A percentile compares a stretch with the other conserved stretches of the same genome.
Evolutionary conservation across 192 early-diverging fungal genomes (phyloP).

Genomic region (Ambispora gerdemannii): DNA sequence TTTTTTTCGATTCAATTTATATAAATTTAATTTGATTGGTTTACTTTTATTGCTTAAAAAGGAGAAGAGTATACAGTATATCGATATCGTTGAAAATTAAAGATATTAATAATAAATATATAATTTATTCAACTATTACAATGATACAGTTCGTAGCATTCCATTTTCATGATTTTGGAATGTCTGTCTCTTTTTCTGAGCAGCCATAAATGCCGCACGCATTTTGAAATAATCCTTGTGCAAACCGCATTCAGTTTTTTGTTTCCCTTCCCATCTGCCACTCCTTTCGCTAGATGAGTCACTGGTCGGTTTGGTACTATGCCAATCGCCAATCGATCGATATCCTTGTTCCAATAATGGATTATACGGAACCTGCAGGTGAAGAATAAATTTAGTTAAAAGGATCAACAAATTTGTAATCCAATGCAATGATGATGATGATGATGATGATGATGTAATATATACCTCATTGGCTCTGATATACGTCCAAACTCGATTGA

Average conservation of each 20-base stretch:
- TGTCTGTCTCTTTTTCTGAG: constrained; percentile 26
- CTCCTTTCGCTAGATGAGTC: constrained; percentile 74
- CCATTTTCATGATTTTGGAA: background rate
- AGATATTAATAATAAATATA: background rate
- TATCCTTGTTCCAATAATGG: constrained; percentile 85
- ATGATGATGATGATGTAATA: no score
- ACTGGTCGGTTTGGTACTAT: constrained; percentile 74
- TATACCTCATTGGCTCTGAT: constrained; percentile 65
- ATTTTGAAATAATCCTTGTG: constrained; percentile 98
- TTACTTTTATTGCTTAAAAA: no score
- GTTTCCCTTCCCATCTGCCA: constrained; percentile 83
- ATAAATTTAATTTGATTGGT: no score
- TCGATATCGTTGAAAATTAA: no score
- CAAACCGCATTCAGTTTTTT: constrained; percentile 92
- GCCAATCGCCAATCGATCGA: constrained; percentile 89
- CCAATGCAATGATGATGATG: background rate
- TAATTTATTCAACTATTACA: background rate
- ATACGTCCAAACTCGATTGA: constrained; percentile 85
- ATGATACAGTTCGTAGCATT: no score
- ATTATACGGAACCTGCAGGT: constrained; percentile 81
- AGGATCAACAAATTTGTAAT: background rate
- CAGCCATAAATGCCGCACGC: constrained; percentile 72
- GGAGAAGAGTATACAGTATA: no score
- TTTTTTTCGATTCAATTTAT: no score
- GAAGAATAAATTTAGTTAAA: no score